phyloP scores from a whole-genome alignment of 306 rosid species.

The Fragaria ananassa region DNA sequence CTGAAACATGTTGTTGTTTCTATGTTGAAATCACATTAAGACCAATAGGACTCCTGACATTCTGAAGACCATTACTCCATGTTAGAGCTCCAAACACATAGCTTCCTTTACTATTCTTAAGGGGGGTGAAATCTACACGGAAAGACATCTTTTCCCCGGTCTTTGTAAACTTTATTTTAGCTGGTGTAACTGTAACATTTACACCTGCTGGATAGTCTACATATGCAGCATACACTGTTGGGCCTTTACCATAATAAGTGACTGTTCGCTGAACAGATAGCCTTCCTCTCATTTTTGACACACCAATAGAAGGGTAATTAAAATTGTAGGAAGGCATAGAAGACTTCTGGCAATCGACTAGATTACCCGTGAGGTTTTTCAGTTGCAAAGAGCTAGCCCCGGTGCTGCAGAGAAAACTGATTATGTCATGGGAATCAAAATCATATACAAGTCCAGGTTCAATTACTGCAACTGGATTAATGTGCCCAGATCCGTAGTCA shows the following conservation, averaged over 20 bases:
- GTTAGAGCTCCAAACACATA: constrained; percentile 72
- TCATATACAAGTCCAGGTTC: constrained; percentile 58
- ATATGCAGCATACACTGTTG: constrained; percentile 43
- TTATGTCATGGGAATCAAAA: constrained; percentile 50
- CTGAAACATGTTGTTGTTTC: constrained; percentile 15
- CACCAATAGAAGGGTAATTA: constrained; percentile 70
- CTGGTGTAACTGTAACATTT: constrained; percentile 41
- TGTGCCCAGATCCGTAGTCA: constrained; percentile 61
- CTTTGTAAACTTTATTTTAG: constrained; percentile 33
- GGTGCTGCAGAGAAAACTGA: constrained; percentile 56
- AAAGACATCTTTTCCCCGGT: constrained; percentile 40
- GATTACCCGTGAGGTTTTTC: constrained; percentile 48
- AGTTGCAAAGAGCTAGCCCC: constrained; percentile 54
- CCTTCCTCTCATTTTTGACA: constrained; percentile 61
- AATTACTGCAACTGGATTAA: constrained; percentile 54
- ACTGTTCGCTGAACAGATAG: constrained; percentile 54
- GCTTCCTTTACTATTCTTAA: constrained; percentile 47
- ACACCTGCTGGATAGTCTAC: constrained; percentile 52
- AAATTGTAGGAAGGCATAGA: constrained; percentile 51
- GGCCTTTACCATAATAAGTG: constrained; percentile 44
- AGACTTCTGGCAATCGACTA: constrained; percentile 38
- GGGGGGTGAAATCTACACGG: constrained; percentile 46
- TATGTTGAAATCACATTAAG: constrained; percentile 41
- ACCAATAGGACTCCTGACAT: constrained; percentile 62
- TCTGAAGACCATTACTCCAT: constrained; percentile 56